A percentile compares a stretch with the other conserved stretches of the same genome.
These are phyloP conservation scores for Mycosphaerelloides madeirae DNA, from an alignment of 2,329 filamentous ascomycete species.

Conservation along the genomic window DNA sequence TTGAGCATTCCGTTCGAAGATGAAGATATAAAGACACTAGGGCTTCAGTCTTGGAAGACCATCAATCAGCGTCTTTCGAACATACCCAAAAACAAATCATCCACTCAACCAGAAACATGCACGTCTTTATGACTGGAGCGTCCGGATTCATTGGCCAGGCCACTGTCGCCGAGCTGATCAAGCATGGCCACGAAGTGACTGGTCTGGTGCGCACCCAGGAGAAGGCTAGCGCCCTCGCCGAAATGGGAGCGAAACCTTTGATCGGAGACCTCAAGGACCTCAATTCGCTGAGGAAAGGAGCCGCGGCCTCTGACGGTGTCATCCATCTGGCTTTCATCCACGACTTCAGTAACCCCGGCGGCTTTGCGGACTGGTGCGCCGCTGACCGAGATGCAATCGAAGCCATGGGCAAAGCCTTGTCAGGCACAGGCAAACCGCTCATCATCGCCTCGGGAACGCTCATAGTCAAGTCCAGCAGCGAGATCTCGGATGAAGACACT, in stretches of 20 bases:
- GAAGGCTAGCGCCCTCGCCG: constrained; percentile 34
- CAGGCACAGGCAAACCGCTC: constrained; percentile 35
- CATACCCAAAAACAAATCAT: no score
- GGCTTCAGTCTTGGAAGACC: no score
- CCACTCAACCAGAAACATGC: no score
- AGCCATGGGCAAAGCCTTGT: constrained; percentile 36
- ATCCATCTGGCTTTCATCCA: constrained; percentile 40
- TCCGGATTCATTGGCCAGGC: constrained; percentile 39
- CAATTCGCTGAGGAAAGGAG: constrained; percentile 37
- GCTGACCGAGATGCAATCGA: constrained; percentile 36
- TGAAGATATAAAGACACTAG: no score
- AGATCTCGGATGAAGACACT: constrained; percentile 10
- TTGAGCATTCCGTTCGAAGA: no score
- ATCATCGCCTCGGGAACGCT: constrained; percentile 35
- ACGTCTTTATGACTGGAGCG: constrained; percentile 39
- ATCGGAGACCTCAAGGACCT: constrained; percentile 39
- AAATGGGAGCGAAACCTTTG: constrained; percentile 37
- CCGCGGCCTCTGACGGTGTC: constrained; percentile 40
- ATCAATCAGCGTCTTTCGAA: no score
- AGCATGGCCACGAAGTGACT: constrained; percentile 38
- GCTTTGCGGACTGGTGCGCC: constrained; percentile 18
- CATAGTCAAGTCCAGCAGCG: constrained; percentile 3
- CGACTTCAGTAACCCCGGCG: constrained; percentile 14
- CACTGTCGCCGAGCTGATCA: constrained; percentile 35
- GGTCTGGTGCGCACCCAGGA: constrained; percentile 39